These are phyloP conservation scores for Ophiocytium majus DNA, from an alignment of 352 stramenopile species.

Conservation along the genomic window DNA sequence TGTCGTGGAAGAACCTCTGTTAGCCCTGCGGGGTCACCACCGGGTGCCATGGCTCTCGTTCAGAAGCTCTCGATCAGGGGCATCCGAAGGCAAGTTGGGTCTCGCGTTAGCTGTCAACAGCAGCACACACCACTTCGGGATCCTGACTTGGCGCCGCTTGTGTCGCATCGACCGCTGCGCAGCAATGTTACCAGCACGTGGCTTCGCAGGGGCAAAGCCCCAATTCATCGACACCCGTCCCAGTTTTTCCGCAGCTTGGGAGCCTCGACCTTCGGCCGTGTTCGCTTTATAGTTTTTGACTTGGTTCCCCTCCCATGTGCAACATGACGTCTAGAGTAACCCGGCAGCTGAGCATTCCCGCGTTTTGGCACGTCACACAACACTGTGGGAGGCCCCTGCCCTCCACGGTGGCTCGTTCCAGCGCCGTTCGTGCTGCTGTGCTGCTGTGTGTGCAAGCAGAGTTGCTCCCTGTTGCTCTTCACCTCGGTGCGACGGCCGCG, in stretches of 20 bases:
- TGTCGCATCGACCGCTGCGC: background rate
- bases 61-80: constrained; percentile 97
- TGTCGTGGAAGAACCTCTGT: no score
- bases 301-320: no score
- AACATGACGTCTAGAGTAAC: no score
- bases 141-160: background rate
- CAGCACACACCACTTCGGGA: background rate
- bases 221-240: background rate
- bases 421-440: background rate
- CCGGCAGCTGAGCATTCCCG: no score
- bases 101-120: constrained; percentile 61
- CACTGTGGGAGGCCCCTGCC: no score
- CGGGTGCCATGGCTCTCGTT: constrained; percentile 86
- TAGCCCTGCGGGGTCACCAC: no score
- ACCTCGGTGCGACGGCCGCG: background rate
- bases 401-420: no score
- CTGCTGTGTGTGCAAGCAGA: background rate
- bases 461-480: background rate
- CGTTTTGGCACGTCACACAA: no score
- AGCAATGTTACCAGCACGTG: background rate
- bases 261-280: no score
- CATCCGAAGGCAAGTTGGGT: constrained; percentile 89
- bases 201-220: background rate
- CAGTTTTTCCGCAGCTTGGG: background rate
- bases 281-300: no score